These are phyloP conservation scores for Pichia heedii DNA, from an alignment of 805 yeast species.

Conservation along the genomic window DNA sequence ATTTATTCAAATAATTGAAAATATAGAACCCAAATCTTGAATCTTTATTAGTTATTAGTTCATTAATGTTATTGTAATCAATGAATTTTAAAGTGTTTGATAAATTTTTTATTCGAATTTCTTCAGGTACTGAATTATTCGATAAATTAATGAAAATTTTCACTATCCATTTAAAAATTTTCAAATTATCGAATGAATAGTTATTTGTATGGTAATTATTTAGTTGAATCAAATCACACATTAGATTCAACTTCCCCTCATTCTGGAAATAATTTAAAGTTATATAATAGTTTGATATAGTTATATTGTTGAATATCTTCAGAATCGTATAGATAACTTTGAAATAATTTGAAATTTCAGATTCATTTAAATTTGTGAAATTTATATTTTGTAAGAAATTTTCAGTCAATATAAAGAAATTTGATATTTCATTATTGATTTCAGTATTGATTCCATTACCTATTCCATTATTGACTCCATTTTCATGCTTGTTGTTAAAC, in stretches of 20 bases:
- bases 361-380: too few species aligned
- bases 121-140: neutral
- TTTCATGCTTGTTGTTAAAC: neutral
- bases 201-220: too few species aligned
- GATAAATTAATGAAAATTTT: constrained; percentile 4
- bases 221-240: too few species aligned
- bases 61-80: neutral
- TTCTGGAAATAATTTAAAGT: too few species aligned
- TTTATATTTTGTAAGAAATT: neutral
- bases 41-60: neutral
- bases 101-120: neutral
- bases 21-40: constrained; percentile 2
- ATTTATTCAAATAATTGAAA: constrained; percentile 1
- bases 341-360: too few species aligned
- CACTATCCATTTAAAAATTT: constrained; percentile 6
- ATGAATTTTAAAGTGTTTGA: neutral
- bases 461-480: neutral
- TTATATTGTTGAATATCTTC: too few species aligned
- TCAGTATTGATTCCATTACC: neutral
- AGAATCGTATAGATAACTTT: too few species aligned
- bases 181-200: neutral
- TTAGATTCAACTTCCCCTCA: too few species aligned
- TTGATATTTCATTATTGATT: neutral
- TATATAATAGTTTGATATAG: too few species aligned
- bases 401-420: neutral